phyloP scores from a whole-genome alignment of 495 filamentous ascomycete genomes.

The Xylaria curta region DNA sequence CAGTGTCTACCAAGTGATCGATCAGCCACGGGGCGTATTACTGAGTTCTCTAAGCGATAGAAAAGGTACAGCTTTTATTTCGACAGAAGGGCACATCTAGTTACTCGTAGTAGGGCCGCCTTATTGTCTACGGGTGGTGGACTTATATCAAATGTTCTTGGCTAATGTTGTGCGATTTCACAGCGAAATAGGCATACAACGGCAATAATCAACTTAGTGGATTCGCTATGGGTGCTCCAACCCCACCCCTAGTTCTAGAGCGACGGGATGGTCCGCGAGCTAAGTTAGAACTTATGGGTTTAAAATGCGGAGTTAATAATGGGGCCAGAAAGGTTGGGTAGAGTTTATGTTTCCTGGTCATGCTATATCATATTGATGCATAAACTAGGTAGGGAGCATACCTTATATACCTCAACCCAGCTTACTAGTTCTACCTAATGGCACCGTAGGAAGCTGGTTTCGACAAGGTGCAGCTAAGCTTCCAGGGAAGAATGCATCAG shows the following conservation, averaged over 20 bases:
- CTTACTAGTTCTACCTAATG: background rate
- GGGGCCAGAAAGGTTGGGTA: background rate
- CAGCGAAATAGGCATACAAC: too few relatives aligned
- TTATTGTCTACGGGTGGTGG: too few relatives aligned
- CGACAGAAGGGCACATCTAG: too few relatives aligned
- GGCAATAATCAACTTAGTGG: too few relatives aligned
- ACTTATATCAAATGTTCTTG: too few relatives aligned
- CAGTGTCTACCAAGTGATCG: too few relatives aligned
- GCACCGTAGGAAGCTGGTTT: background rate
- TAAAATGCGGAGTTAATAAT: background rate
- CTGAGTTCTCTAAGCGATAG: too few relatives aligned
- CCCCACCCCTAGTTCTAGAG: background rate
- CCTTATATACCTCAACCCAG: background rate
- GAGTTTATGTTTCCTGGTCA: background rate
- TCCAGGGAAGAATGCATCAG: background rate
- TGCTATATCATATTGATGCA: background rate
- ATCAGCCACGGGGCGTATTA: too few relatives aligned
- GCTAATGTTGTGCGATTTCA: too few relatives aligned
- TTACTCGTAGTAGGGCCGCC: too few relatives aligned
- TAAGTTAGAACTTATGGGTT: background rate
- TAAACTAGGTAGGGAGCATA: background rate
- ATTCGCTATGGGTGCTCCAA: too few relatives aligned
- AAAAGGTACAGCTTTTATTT: too few relatives aligned
- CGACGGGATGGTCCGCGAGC: conserved; percentile 9
- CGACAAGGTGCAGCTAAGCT: background rate